Evolutionary conservation across 2,329 filamentous ascomycete genomes (phyloP), one percentile per base, ranked within the genome.

Genomic region (Cryphonectria radicalis): DNA sequence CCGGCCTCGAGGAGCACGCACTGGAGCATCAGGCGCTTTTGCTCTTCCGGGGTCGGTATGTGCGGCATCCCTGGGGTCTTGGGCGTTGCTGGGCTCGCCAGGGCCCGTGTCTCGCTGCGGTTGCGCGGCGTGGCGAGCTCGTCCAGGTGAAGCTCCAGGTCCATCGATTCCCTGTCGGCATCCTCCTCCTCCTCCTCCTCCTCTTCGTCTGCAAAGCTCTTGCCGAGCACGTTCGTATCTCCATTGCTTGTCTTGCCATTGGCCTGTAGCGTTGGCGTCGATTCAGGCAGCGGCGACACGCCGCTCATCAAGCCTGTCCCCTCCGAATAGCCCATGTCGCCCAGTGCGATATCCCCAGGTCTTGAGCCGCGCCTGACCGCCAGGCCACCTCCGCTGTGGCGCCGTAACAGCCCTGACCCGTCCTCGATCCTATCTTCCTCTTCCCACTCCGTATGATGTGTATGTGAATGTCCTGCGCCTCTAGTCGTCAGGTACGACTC

Each of bases 401-500:
- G 55, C 10, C 66, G 73, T 42, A 75, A 74, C 10, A 75, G 46
- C 77, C 76, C 37, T 17, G 40, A 14, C 22, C 70, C 68, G 8
- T 72, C 70, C 71, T 77, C 66, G 3, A 22, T 37, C 78, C 80
- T 17, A 40, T 79, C 77, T n/a, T 83, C 79, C 2, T 84, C 82
- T 4, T 85, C 84, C 46, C 87, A 85, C 82, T 85, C 87, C 46
- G 80, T 83, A 43, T 83, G 79, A 74, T 90, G 89, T 1, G 87
- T 85, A 76, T 91, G 87, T 1, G 87, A 87, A 76, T 90, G 89
- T 1, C 88, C 85, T 1, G 89, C 90, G 60, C 89, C 89, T 69
- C 89, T 82, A 2, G 91, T 92, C 0, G 94, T 94, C 75, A 98
- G 91, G 79, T 94, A 94, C 82, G 96, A 97, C 80, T 98, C 95